phyloP scores from a whole-genome alignment of 345 rosid species.

The rapeseed (Brassica napus) region DNA sequence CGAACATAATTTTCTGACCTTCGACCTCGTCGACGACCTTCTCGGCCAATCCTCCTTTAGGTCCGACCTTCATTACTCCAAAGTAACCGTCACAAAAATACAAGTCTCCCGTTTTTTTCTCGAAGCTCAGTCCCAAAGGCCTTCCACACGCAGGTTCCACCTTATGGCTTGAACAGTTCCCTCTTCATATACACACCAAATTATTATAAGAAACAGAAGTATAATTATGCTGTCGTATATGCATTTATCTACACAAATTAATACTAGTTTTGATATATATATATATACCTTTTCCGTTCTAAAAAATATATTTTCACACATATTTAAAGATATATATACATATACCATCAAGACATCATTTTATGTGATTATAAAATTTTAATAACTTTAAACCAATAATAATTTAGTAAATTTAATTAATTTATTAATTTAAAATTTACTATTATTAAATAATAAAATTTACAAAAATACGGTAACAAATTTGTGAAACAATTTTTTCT shows the following conservation, averaged over 20 bases:
- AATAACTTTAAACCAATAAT: too few species aligned
- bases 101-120: constrained; percentile 62
- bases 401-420: too few species aligned
- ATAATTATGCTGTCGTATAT: neutral
- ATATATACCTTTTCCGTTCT: neutral
- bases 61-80: constrained; percentile 67
- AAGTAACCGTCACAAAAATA: constrained; percentile 74
- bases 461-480: neutral
- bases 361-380: neutral
- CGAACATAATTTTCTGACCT: constrained; percentile 54
- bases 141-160: constrained; percentile 65
- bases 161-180: constrained; percentile 52
- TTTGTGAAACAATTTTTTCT: too few species aligned
- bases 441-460: too few species aligned
- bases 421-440: too few species aligned
- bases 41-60: constrained; percentile 61
- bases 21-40: constrained; percentile 51
- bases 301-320: neutral
- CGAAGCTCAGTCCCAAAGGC: constrained; percentile 68
- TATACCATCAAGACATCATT: neutral
- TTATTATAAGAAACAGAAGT: neutral
- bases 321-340: neutral
- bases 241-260: neutral
- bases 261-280: neutral
- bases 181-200: constrained; percentile 41